These are phyloP conservation scores for Colletotrichum musae DNA, from an alignment of 2,329 filamentous ascomycete species.

Conservation along the genomic window DNA sequence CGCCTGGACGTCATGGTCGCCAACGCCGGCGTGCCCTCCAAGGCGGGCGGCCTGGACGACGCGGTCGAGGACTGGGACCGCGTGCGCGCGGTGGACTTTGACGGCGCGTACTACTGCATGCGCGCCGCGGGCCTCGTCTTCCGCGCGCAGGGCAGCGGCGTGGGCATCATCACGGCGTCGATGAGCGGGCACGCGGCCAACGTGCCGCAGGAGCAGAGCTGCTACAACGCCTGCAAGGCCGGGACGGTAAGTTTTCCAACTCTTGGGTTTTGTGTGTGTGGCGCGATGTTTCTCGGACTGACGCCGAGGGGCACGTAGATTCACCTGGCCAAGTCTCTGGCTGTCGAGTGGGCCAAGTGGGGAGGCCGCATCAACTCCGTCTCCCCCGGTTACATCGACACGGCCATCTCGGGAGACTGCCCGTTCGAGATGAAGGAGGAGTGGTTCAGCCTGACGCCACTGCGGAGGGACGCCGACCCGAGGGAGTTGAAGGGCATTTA, in stretches of 20 bases:
- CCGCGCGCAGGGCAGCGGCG: constrained; percentile 51
- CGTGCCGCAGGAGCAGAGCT: constrained; percentile 79
- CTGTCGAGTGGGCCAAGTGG: constrained; percentile 48
- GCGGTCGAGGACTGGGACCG: constrained; percentile 48
- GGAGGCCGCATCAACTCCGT: constrained; percentile 48
- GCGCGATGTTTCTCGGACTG: background rate
- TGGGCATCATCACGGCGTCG: constrained; percentile 52
- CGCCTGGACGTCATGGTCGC: constrained; percentile 53
- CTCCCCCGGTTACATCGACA: constrained; percentile 56
- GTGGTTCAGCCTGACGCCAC: constrained; percentile 51
- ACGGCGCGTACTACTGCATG: constrained; percentile 52
- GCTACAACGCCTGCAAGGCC: constrained; percentile 88
- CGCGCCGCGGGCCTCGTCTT: constrained; percentile 52
- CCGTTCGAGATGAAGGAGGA: constrained; percentile 52
- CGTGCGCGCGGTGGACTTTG: constrained; percentile 50
- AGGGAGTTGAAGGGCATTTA: constrained; percentile 51
- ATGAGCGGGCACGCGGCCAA: constrained; percentile 53
- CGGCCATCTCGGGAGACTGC: constrained; percentile 51
- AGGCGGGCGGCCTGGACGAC: constrained; percentile 50
- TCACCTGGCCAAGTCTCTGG: constrained; percentile 50
- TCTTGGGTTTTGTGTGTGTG: background rate
- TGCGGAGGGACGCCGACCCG: constrained; percentile 48
- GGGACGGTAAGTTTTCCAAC: constrained; percentile 62
- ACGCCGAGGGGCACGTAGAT: constrained; percentile 41
- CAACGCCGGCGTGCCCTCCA: constrained; percentile 52